phyloP scores from a whole-genome alignment of 2,329 filamentous ascomycete genomes.

The Spiromastix sp. region DNA sequence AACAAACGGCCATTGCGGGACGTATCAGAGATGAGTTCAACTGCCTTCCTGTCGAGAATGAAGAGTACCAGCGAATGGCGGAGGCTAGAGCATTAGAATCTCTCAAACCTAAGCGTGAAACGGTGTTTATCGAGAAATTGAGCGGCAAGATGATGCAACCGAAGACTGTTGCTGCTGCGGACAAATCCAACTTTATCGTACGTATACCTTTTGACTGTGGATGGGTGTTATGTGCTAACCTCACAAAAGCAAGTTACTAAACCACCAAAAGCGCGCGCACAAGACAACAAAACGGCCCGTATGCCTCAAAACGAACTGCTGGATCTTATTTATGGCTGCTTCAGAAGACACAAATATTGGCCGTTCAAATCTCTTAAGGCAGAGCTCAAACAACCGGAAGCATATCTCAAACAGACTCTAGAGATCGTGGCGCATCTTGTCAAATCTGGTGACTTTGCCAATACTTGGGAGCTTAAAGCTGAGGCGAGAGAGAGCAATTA shows the following conservation, averaged over 20 bases:
- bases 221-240: too few relatives aligned
- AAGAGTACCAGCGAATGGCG: conserved; percentile 56
- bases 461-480: conserved; percentile 70
- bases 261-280: conserved; percentile 42
- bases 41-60: conserved; percentile 61
- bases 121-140: conserved; percentile 38
- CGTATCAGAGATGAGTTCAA: conserved; percentile 67
- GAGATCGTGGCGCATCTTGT: conserved; percentile 74
- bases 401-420: conserved; percentile 78
- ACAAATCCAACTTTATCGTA: conserved; percentile 34
- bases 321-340: conserved; percentile 73
- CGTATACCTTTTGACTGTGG: too few relatives aligned
- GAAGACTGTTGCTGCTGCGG: conserved; percentile 40
- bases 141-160: conserved; percentile 47
- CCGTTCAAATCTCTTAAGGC: conserved; percentile 78
- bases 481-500: conserved; percentile 53
- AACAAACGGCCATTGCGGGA: conserved; percentile 67
- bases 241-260: conserved; percentile 41
- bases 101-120: conserved; percentile 50
- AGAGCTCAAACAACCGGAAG: conserved; percentile 73
- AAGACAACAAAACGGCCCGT: conserved; percentile 77
- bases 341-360: conserved; percentile 84
- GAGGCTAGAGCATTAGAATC: conserved; percentile 48
- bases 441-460: conserved; percentile 73
- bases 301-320: conserved; percentile 81